Conservation (phyloP, 495 filamentous ascomycete genomes). For the Podospora sp. region DNA sequence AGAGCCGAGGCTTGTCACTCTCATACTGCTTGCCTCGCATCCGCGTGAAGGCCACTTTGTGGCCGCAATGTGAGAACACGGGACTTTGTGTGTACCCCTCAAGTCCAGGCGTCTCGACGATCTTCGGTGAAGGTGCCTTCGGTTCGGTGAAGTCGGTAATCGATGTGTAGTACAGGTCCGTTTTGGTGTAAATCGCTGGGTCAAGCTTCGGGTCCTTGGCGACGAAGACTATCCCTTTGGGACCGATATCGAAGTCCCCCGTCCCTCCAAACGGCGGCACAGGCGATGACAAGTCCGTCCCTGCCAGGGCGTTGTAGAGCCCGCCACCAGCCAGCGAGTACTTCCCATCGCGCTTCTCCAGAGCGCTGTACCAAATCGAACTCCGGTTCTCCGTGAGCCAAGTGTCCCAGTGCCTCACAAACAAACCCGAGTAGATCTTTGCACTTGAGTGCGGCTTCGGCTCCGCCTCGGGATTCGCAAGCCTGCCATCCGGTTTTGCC, state of each 20-base stretch:
- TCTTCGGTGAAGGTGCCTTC: conserved; percentile 47
- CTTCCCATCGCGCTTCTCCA: conserved; percentile 53
- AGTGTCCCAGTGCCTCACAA: conserved; percentile 76
- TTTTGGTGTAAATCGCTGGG: conserved; percentile 79
- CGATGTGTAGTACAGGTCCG: conserved; percentile 72
- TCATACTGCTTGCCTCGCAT: conserved; percentile 86
- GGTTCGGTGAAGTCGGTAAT: conserved; percentile 60
- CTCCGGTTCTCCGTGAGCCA: conserved; percentile 70
- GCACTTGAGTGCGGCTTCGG: conserved; percentile 60
- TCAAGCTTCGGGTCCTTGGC: conserved; percentile 80
- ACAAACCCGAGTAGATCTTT: conserved; percentile 69
- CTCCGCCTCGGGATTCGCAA: conserved; percentile 62
- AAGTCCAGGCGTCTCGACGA: conserved; percentile 51
- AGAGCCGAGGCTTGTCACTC: conserved; percentile 79
- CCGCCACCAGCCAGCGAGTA: conserved; percentile 44
- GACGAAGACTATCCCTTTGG: conserved; percentile 71
- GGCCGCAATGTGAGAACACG: conserved; percentile 73
- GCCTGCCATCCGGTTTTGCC: conserved; percentile 61
- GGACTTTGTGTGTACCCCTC: conserved; percentile 77
- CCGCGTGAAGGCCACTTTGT: conserved; percentile 74
- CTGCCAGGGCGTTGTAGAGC: conserved; percentile 61
- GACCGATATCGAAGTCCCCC: conserved; percentile 59
- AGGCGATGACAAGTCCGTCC: conserved; percentile 61
- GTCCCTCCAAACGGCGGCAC: conserved; percentile 59
- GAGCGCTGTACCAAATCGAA: conserved; percentile 70